phyloP scores from a whole-genome alignment of 2,329 filamentous ascomycete genomes.

The Zymoseptoria tritici region DNA sequence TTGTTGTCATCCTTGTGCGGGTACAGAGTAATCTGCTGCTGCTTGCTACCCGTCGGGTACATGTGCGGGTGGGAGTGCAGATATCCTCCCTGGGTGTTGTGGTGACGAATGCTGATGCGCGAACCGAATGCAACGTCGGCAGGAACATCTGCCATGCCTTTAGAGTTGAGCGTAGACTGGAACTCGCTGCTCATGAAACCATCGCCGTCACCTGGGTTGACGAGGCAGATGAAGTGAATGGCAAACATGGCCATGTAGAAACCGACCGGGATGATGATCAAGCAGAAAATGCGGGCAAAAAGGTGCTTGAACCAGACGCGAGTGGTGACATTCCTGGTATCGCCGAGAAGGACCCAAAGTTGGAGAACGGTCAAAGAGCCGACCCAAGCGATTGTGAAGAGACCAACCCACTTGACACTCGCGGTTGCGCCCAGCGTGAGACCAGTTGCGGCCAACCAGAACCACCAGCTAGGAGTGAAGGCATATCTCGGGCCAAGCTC shows the following conservation, averaged over 20 bases:
- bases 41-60: constrained; percentile 96
- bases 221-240: constrained; percentile 88
- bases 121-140: constrained; percentile 88
- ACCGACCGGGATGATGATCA: constrained; percentile 77
- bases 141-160: constrained; percentile 90
- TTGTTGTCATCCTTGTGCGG: constrained; percentile 99
- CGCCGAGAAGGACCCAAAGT: constrained; percentile 90
- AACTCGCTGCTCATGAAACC: constrained; percentile 99
- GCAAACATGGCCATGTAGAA: constrained; percentile 98
- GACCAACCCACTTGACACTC: constrained; percentile 97
- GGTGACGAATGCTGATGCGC: constrained; percentile 76
- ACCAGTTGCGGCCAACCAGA: constrained; percentile 85
- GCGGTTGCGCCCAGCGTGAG: constrained; percentile 80
- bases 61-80: constrained; percentile 94
- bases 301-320: constrained; percentile 91
- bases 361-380: constrained; percentile 83
- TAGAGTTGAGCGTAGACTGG: constrained; percentile 92
- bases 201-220: constrained; percentile 93
- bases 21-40: constrained; percentile 96
- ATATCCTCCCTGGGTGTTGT: constrained; percentile 96
- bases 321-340: constrained; percentile 73
- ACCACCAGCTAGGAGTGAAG: constrained; percentile 91
- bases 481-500: constrained; percentile 84
- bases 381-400: constrained; percentile 98
- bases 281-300: constrained; percentile 79